These are phyloP conservation scores for Austropuccinia psidii DNA, from an alignment of 1,284 basidiomycete species.

Conservation along the genomic window DNA sequence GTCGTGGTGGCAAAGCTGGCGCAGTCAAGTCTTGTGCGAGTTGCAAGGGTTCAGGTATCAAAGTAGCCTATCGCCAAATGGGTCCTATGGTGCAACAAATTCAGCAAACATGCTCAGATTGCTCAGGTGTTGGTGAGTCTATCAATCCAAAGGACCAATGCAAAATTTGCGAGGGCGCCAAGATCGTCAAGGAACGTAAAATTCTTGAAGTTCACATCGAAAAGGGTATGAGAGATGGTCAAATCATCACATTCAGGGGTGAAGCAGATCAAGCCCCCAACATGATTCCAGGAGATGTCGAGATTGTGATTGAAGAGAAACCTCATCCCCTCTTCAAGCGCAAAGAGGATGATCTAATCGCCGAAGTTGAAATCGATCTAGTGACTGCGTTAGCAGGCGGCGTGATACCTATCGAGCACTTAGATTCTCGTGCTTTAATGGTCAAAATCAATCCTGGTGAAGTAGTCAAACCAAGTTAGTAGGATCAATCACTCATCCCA, in stretches of 20 bases:
- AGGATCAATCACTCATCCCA: neutral
- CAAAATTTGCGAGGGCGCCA: conserved; percentile 89
- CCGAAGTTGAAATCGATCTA: conserved; percentile 81
- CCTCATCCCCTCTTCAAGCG: conserved; percentile 84
- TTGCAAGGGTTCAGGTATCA: conserved; percentile 87
- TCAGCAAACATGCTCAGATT: conserved; percentile 89
- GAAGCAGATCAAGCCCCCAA: conserved; percentile 94
- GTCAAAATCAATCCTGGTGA: conserved; percentile 79
- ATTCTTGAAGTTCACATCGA: conserved; percentile 98
- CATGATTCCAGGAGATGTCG: conserved; percentile 85
- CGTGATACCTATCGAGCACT: conserved; percentile 78
- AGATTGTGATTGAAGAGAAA: conserved; percentile 96
- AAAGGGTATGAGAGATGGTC: conserved; percentile 98
- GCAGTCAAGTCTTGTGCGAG: conserved; percentile 70
- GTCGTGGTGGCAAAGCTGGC: conserved; percentile 95
- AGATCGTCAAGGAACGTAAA: conserved; percentile 90
- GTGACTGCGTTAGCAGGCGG: conserved; percentile 91
- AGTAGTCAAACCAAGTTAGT: conserved; percentile 80
- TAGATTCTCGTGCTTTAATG: conserved; percentile 82
- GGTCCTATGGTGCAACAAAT: conserved; percentile 99
- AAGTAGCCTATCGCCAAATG: conserved; percentile 85
- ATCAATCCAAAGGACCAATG: conserved; percentile 93
- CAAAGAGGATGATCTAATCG: conserved; percentile 84
- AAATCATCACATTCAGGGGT: conserved; percentile 87
- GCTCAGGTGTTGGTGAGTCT: conserved; percentile 80